Conservation (phyloP, 1,284 basidiomycete species). For the Cystobasidium pallidum region DNA sequence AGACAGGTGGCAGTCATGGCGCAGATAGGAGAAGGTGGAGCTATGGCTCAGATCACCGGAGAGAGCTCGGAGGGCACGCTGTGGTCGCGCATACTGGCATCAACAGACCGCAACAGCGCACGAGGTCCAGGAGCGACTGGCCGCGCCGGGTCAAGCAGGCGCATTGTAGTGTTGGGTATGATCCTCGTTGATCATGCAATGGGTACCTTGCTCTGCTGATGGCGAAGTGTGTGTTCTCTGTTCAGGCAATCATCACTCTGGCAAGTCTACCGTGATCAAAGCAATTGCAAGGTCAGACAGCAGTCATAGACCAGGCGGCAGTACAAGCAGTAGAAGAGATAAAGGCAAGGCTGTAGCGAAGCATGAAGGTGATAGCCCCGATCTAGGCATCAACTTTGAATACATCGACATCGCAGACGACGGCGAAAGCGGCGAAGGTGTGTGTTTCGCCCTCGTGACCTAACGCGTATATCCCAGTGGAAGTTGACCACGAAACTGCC, state of each 20-base stretch:
- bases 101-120: constrained; percentile 29
- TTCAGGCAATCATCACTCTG: constrained; percentile 30
- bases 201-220: not conserved
- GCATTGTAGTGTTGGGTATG: constrained; percentile 27
- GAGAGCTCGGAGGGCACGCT: constrained; percentile 18
- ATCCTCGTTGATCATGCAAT: not conserved
- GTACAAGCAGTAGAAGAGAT: constrained; percentile 12
- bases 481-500: not conserved
- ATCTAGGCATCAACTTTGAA: constrained; percentile 35
- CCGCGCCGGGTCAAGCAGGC: constrained; percentile 17
- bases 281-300: constrained; percentile 22
- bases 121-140: constrained; percentile 6
- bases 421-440: constrained; percentile 33
- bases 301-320: constrained; percentile 2
- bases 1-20: not conserved
- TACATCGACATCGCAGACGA: constrained; percentile 37
- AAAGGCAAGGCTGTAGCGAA: constrained; percentile 25
- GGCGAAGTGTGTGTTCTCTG: not conserved
- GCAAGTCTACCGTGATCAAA: constrained; percentile 33
- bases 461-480: not conserved
- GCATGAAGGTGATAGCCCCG: not conserved
- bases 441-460: not conserved
- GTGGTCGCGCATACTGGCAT: constrained; percentile 38
- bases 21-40: constrained; percentile 3
- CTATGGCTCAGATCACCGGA: not conserved